Evolutionary conservation across 495 filamentous ascomycete species (phyloP).

Genomic region (Aspergillus baeticus): DNA sequence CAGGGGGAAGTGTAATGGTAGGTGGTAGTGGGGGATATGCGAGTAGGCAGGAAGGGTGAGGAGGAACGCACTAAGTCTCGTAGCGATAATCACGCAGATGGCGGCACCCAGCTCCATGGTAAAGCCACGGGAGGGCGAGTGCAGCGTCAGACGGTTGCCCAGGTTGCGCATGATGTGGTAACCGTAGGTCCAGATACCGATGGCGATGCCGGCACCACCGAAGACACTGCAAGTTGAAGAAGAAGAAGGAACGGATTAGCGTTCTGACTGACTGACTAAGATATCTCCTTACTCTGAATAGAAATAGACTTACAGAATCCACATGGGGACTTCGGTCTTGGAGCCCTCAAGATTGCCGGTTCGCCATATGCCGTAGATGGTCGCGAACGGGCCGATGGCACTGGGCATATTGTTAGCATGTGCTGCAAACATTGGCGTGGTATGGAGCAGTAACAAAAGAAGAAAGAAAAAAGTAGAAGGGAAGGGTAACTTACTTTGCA

Average conservation of each 20-base stretch:
- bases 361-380: constrained; percentile 18
- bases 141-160: constrained; percentile 19
- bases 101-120: constrained; percentile 22
- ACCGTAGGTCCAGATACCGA: constrained; percentile 24
- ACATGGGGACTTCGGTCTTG: constrained; percentile 15
- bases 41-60: neutral
- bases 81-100: constrained; percentile 18
- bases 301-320: constrained; percentile 17
- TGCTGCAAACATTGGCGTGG: no score
- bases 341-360: constrained; percentile 8
- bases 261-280: no score
- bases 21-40: no score
- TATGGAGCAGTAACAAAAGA: no score
- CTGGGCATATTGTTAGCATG: no score
- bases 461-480: no score
- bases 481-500: constrained; percentile 14
- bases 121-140: constrained; percentile 20
- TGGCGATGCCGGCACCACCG: constrained; percentile 14
- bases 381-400: constrained; percentile 19
- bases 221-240: constrained; percentile 13
- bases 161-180: constrained; percentile 24
- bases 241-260: neutral
- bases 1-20: no score
- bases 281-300: no score
- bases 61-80: constrained; percentile 18